Conservation (phyloP, 345 rosid species). For the Orychophragmus violaceus region DNA sequence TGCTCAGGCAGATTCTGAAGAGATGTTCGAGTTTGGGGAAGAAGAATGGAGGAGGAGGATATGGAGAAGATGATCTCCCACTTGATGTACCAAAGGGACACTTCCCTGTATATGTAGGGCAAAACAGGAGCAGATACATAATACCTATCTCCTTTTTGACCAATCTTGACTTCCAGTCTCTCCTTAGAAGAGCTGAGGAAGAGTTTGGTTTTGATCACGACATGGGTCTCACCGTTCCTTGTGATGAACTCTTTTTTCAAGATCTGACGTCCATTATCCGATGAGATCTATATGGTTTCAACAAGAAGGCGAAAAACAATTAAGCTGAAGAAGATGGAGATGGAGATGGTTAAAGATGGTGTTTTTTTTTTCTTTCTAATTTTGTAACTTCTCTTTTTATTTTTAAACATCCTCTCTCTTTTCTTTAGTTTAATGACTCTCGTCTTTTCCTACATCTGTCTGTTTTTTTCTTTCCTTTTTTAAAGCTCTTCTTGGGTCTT, state of each 20-base stretch:
- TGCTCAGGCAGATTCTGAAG: conserved; percentile 52
- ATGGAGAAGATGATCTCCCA: conserved; percentile 36
- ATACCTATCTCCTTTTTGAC: conserved; percentile 63
- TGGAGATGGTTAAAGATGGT: conserved; percentile 24
- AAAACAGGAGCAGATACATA: conserved; percentile 56
- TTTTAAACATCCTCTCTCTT: conserved; percentile 12
- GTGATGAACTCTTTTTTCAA: conserved; percentile 68
- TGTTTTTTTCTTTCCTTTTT: neutral
- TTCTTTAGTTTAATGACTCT: neutral
- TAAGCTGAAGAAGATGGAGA: conserved; percentile 11
- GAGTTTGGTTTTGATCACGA: conserved; percentile 82
- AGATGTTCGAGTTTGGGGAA: conserved; percentile 65
- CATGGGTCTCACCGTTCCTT: conserved; percentile 78
- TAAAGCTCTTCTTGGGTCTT: conserved; percentile 3
- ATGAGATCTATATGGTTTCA: neutral
- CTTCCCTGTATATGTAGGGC: conserved; percentile 74
- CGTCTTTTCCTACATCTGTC: neutral
- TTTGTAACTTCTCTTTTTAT: neutral
- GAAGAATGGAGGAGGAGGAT: conserved; percentile 29
- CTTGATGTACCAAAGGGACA: conserved; percentile 78
- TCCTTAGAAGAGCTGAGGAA: conserved; percentile 72
- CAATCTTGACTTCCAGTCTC: conserved; percentile 59
- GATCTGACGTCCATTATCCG: conserved; percentile 56
- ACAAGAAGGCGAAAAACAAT: neutral
- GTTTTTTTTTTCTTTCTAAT: neutral